Evolutionary conservation across 352 stramenopile genomes (phyloP), one percentile per base, ranked within the genome.

Genomic region (Globisporangium canariense): DNA sequence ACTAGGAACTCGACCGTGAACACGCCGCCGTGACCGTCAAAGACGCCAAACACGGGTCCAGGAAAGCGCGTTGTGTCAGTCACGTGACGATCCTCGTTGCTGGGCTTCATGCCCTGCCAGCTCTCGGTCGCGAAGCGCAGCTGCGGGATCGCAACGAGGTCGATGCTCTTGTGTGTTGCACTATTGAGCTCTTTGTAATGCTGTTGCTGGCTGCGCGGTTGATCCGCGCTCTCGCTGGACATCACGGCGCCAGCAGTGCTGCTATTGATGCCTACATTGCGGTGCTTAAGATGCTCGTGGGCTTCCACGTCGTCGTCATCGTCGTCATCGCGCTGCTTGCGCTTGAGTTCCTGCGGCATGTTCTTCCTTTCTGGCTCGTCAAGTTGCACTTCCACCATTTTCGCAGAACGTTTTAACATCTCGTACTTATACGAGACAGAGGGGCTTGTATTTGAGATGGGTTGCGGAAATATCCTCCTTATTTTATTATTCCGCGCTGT

Each of bases 71-170:
- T 60, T 14, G 65, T 10, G 54, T 67, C 62, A 5, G 22, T 52
- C 4, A 83, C 59, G 25, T 78, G 62, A 25, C 82, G 78, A 51
- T 91, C 83, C 72, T 91, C 78, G 59, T 90, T 91, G 20, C 53
- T 79, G 0, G 67, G 60, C 52, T 89, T 89, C 58, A 79, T 69
- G 0, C 76, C 79, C 43, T 76, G 58, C 79, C 77, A 86, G 0
- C 75, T 86, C 50, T 85, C 77, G 5, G 77, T 81, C 49, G 74
- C 81, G 43, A 81, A 84, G 14, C 70, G 68, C n/a, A 90, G 56
- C 20, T 58, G 68, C 51, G 58, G 56, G 55, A 83, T 74, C 1
- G 49, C 54, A n/a, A 68, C 75, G 7, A 4, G 10, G 34, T 25
- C 9, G 50, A 8, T 9, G 30, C 16, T 43, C 8, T 41, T 57